Evolutionary conservation across 257 asterid genomes (phyloP), one percentile per base, ranked within the genome.

Genomic region (Nicotiana undulata): DNA sequence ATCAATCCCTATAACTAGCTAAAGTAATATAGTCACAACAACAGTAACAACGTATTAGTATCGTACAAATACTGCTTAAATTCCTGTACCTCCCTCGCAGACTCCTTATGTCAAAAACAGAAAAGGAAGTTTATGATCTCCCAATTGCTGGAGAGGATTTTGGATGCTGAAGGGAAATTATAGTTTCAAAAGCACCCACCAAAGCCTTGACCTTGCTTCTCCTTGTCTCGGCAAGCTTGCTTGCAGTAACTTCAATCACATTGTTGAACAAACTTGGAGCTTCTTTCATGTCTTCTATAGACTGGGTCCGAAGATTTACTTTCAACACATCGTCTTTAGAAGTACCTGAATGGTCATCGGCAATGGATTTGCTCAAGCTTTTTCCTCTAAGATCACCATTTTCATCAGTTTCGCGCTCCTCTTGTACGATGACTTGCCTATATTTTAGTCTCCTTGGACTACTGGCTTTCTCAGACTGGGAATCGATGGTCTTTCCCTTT

Each of bases 141-240:
- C 55, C 34, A 26, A 6, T 31, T 78, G 28, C 37, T 60, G 74
- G 74, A 49, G 44, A 20, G 24, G 74, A 78, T 32, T 60, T 58
- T 28, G 4, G 10, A 78, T 91, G 88, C 84, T 89, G 95, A 85
- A 84, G 83, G 29, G 93, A 86, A 67, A 91, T 91, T 32, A 91
- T 88, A 6, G 88, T 83, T 72, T 89, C 92, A 68, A 91, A 89
- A 4, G 91, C 93, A 61, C 92, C 91, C n/a, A 92, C 93, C 81
- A 91, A 91, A 22, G 95, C 93, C 86, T 75, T 85, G 83, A 91
- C 95, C 81, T 79, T 85, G 86, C 88, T 89, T 76, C 63, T 82
- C 89, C 91, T 87, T 79, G 81, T 87, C 82, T 88, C 91, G 3
- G 84, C 87, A 72, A 87, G 90, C 86, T 85, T 86, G 83, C 55